These are phyloP conservation scores for Diaporthe eres DNA, from an alignment of 2,329 filamentous ascomycete genomes.

Conservation along the genomic window DNA sequence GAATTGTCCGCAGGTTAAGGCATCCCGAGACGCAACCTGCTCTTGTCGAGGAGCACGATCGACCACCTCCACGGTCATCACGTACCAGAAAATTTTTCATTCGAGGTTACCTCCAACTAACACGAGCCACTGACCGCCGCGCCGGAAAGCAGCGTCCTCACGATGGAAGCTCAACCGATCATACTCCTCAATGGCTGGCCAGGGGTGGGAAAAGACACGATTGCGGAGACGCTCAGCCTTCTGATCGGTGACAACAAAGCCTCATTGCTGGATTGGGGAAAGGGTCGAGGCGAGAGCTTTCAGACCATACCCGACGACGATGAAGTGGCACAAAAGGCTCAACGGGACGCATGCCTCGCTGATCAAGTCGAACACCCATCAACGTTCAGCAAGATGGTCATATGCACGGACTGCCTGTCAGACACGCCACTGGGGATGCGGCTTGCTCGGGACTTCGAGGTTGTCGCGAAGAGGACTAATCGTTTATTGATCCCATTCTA, in stretches of 20 bases:
- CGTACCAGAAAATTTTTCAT: conserved; percentile 11
- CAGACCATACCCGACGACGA: conserved; percentile 30
- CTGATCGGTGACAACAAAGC: conserved; percentile 50
- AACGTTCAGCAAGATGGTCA: conserved; percentile 44
- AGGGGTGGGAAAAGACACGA: conserved; percentile 51
- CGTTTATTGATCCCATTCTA: conserved; percentile 49
- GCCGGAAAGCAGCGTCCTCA: background rate
- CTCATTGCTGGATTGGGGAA: conserved; percentile 46
- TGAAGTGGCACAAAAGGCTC: conserved; percentile 33
- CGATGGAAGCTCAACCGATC: conserved; percentile 43
- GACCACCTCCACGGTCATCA: background rate
- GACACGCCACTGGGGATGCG: conserved; percentile 46
- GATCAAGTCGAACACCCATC: conserved; percentile 45
- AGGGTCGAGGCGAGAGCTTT: conserved; percentile 34
- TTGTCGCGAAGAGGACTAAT: conserved; percentile 45
- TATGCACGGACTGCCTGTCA: conserved; percentile 50
- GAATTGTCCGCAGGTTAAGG: background rate
- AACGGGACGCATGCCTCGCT: conserved; percentile 45
- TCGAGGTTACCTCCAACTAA: background rate
- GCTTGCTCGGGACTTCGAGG: conserved; percentile 45
- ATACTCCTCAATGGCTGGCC: conserved; percentile 54
- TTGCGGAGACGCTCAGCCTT: conserved; percentile 50
- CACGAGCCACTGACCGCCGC: background rate
- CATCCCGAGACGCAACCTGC: background rate
- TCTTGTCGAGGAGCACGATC: background rate